Evolutionary conservation across 345 rosid genomes (phyloP).

Genomic region (Syzygium jambos): DNA sequence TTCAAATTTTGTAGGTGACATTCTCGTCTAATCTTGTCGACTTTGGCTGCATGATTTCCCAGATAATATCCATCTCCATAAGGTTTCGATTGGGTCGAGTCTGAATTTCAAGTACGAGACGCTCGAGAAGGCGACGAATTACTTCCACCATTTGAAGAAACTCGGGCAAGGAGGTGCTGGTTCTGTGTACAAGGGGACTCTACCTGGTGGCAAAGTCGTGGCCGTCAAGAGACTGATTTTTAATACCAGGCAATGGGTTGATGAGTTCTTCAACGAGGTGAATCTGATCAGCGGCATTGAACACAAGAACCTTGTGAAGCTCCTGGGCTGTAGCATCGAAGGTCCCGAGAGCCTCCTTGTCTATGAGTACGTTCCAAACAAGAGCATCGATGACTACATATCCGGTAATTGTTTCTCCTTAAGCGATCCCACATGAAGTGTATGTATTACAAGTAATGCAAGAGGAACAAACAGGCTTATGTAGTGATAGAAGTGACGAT

Average conservation of each 20-base stretch:
- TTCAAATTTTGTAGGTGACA: background rate
- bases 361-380: slow-evolving; percentile 68
- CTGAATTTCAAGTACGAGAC: slow-evolving; percentile 51
- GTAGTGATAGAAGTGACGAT: background rate
- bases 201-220: slow-evolving; percentile 56
- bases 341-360: slow-evolving; percentile 89
- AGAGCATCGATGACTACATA: slow-evolving; percentile 38
- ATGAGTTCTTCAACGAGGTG: slow-evolving; percentile 79
- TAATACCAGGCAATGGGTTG: slow-evolving; percentile 64
- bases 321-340: slow-evolving; percentile 82
- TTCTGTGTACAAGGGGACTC: slow-evolving; percentile 68
- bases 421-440: background rate
- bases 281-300: slow-evolving; percentile 55
- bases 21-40: background rate
- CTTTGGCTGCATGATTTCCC: background rate
- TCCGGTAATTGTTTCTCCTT: background rate
- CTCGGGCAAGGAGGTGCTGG: slow-evolving; percentile 82
- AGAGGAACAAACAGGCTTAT: background rate
- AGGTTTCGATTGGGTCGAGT: slow-evolving; percentile 1
- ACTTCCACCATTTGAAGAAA: slow-evolving; percentile 47
- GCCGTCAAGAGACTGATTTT: slow-evolving; percentile 68
- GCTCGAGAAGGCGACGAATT: slow-evolving; percentile 64
- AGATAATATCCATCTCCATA: background rate
- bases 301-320: slow-evolving; percentile 63
- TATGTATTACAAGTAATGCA: background rate